phyloP scores from a whole-genome alignment of 2,329 filamentous ascomycete species.

The Colletotrichum paranaense region DNA sequence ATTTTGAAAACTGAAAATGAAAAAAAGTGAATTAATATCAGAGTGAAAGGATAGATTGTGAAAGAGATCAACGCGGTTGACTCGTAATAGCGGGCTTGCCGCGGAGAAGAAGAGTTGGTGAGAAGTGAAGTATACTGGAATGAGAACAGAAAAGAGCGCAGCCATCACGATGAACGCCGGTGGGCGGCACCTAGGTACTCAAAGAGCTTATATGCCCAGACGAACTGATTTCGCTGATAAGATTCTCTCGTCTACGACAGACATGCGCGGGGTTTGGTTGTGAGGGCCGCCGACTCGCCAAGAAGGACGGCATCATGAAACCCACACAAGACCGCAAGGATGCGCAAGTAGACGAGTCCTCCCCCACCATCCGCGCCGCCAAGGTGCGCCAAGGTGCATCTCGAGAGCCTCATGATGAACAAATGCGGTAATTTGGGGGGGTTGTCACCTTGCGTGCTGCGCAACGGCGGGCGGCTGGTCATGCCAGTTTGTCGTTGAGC shows the following conservation, averaged over 20 bases:
- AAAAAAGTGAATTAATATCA: background rate
- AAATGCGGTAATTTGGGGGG: background rate
- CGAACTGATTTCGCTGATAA: background rate
- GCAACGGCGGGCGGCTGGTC: slow-evolving; percentile 3
- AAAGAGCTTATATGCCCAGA: slow-evolving; percentile 12
- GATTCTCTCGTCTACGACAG: background rate
- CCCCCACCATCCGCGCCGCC: slow-evolving; percentile 15
- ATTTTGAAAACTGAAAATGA: background rate
- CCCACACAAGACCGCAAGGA: slow-evolving; percentile 29
- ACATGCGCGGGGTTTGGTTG: background rate
- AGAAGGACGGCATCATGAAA: slow-evolving; percentile 28
- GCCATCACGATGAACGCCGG: rapidly evolving
- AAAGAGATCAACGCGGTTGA: slow-evolving; percentile 5
- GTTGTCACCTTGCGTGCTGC: background rate
- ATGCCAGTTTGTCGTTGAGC: slow-evolving; percentile 17
- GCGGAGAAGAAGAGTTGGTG: background rate
- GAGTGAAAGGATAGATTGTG: background rate
- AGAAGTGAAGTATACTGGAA: background rate
- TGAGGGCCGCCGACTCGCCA: background rate
- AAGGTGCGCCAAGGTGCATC: slow-evolving; percentile 27
- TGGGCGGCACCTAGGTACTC: background rate
- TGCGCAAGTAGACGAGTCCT: background rate
- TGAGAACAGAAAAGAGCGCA: background rate
- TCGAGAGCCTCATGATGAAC: slow-evolving; percentile 8
- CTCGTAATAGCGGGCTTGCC: slow-evolving; percentile 4